Base-by-base conservation (phyloP, 129 eudicot genomes). In the Calendula officinalis region DNA sequence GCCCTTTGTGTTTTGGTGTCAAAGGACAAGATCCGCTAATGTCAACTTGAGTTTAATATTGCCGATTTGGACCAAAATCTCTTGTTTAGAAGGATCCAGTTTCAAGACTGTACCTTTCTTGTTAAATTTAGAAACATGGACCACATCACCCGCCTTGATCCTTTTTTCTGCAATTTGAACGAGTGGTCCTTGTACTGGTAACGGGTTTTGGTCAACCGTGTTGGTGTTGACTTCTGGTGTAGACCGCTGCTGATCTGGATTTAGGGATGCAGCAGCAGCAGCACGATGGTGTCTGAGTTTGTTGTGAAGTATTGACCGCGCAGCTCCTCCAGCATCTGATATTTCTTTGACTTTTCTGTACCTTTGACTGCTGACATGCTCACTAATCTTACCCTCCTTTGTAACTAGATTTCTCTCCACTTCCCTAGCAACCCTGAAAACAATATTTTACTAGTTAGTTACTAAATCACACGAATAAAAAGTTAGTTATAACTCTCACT, bases 221-320 rank as follows among this genome's bases (percentile, higher is more conserved):
- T 34, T 64, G 59, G 56, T 48, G 33, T 63, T 57, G 62, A 48
- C 82, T 74, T 35, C 41, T 15, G 4, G 66, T 49, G 54, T 60
- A 38, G 70, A 78, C 63, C 54, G 68, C 56, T 59, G 41, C 55
- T 67, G 42, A 13, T 72, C 49, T 67, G 51, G 56, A 44, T 55
- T 58, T 38, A 60, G 72, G 59, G 73, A 56, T 60, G n/a, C n/a
- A n/a, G n/a, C n/a, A n/a, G n/a, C n/a, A n/a, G n/a, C n/a, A n/a
- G 86, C 79, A 59, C 96, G 91, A 55, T 61, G 62, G 62, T 79
- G 76, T 33, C 88, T 74, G 73, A 75, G 70, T 71, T 78, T 88
- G 69, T 69, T 81, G 74, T 88, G 95, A 67, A 92, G 85, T 11
- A 53, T 68, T 22, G 96, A 92, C 36, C 96, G 95, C 7, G 99